Percentiles rank a stretch among this genome's conserved stretches.
Conservation (phyloP, 805 yeast genomes). For the Saccharomyces paradoxus region DNA sequence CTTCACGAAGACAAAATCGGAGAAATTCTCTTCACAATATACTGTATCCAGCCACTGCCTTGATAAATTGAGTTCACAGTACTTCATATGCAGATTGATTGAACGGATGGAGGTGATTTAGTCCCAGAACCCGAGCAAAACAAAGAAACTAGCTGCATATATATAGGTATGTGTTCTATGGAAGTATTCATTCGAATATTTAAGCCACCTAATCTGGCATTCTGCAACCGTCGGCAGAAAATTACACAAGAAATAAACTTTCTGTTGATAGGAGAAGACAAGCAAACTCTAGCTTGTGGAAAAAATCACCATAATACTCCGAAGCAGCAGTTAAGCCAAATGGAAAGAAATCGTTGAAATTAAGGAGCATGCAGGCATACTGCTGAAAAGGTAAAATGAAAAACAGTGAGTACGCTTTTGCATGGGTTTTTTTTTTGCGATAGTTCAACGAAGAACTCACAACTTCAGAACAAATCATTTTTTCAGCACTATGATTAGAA, state of each 20-base stretch:
- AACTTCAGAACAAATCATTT: background rate
- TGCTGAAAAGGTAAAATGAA: background rate
- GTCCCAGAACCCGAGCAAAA: background rate
- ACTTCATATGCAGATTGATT: background rate
- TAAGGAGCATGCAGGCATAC: background rate
- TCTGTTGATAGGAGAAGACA: background rate
- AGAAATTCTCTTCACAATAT: background rate
- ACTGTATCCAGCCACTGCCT: background rate
- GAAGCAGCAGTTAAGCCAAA: background rate
- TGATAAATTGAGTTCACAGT: background rate
- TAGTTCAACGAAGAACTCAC: background rate
- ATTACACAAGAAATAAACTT: background rate
- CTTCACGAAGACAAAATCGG: background rate
- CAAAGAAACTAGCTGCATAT: background rate
- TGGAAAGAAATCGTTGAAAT: background rate
- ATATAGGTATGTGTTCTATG: background rate
- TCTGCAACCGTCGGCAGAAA: background rate
- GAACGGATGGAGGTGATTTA: background rate
- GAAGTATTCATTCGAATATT: background rate
- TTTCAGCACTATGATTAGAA: background rate
- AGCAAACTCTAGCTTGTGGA: background rate
- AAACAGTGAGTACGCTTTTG: background rate
- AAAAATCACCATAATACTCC: background rate
- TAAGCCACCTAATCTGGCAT: background rate
- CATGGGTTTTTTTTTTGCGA: background rate